phyloP scores from a whole-genome alignment of 1,284 basidiomycete species.

The Exobasidium rhododendri region DNA sequence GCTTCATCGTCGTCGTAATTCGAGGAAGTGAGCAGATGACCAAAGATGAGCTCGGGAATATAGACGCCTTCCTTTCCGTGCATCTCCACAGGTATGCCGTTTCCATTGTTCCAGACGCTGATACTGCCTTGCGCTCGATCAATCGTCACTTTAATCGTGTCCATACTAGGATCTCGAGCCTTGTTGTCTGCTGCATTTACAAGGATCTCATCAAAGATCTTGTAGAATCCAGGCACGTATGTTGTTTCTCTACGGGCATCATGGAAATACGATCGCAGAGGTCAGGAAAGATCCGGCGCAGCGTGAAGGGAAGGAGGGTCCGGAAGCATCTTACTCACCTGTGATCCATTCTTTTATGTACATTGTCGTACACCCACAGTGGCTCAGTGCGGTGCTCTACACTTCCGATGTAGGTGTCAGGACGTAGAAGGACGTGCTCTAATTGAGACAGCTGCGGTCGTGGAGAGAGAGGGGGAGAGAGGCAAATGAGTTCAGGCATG shows the following conservation, averaged over 20 bases:
- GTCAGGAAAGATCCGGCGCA: background rate
- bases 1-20: constrained; percentile 99
- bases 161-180: constrained; percentile 50
- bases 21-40: constrained; percentile 88
- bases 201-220: constrained; percentile 98
- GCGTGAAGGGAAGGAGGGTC: background rate
- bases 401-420: constrained; percentile 88
- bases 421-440: constrained; percentile 92
- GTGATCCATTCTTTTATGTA: constrained; percentile 55
- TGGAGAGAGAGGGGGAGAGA: no score
- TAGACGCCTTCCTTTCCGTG: constrained; percentile 90
- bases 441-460: constrained; percentile 80
- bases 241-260: constrained; percentile 65
- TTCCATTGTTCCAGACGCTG: constrained; percentile 92
- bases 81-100: constrained; percentile 91
- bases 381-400: constrained; percentile 51
- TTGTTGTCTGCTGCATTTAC: constrained; percentile 91
- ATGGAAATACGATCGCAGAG: background rate
- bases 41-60: constrained; percentile 97
- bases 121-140: constrained; percentile 80
- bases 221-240: constrained; percentile 97
- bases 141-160: constrained; percentile 61
- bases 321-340: constrained; percentile 55
- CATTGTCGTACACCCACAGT: constrained; percentile 52
- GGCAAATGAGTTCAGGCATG: background rate